phyloP scores from a whole-genome alignment of 176 grass and related monocot species.

The Dactylis glomerata region DNA sequence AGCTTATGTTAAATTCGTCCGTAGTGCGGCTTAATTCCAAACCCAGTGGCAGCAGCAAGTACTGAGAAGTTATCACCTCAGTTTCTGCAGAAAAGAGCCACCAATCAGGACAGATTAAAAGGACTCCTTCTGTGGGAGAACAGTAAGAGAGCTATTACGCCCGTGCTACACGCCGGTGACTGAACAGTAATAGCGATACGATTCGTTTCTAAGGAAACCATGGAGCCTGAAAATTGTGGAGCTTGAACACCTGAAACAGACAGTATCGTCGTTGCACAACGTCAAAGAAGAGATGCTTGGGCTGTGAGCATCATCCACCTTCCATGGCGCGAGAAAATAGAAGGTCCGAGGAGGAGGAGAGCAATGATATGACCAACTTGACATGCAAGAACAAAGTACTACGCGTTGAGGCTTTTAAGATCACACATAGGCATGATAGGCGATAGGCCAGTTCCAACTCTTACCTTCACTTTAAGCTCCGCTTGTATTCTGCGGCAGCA shows the following conservation, averaged over 20 bases:
- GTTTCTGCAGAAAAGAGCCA: not conserved
- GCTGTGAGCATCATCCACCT: not conserved
- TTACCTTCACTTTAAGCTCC: constrained; percentile 11
- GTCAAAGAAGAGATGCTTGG: no score
- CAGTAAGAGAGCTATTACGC: not conserved
- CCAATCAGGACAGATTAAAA: not conserved
- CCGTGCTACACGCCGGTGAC: not conserved
- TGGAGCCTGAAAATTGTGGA: no score
- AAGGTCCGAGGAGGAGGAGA: not conserved
- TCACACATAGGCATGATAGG: constrained; percentile 6
- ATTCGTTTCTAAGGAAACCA: no score
- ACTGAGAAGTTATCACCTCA: constrained; percentile 21
- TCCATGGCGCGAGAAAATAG: not conserved
- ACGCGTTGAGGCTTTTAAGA: constrained; percentile 15
- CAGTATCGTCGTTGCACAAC: not conserved
- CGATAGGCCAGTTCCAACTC: constrained; percentile 12
- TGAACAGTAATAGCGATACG: not conserved
- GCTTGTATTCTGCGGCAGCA: constrained; percentile 22
- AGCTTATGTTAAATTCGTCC: constrained; percentile 31
- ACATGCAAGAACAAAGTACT: constrained; percentile 22
- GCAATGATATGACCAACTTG: constrained; percentile 26
- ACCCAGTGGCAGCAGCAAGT: constrained; percentile 8
- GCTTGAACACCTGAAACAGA: not conserved
- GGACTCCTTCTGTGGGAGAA: not conserved
- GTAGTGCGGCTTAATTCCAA: constrained; percentile 1